Evolutionary conservation across 192 early-diverging fungal species (phyloP), one percentile per base, ranked within the genome.

Genomic region (Backusella sp.): DNA sequence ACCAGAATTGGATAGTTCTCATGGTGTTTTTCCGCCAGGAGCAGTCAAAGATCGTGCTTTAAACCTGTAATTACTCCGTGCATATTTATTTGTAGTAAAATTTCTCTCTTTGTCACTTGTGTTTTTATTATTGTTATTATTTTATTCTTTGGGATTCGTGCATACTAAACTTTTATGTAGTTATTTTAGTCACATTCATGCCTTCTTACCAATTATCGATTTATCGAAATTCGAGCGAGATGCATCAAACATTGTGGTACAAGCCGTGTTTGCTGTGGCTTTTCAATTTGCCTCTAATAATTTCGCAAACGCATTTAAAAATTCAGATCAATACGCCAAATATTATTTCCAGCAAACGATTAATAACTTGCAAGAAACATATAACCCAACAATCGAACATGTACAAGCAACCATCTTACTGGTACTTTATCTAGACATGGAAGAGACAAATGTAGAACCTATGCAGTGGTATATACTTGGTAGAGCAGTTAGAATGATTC

Each of bases 401-500:
- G 67, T 80, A 7, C 79, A 80, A 59, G 75, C 79, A 3, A 49
- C 67, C 8, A 3, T 80, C 0, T 46, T 80, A 36, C 62, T 74
- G 72, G 72, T 66, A 12, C 42, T 80, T 12, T 80, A 77, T 44
- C 59, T 80, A 3, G 79, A 80, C 59, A 36, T 80, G 46, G 79
- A 80, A 3, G 66, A 69, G 11, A 42, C 41, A 30, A 75, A 80
- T 65, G 75, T 68, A 6, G 79, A 80, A 5, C 68, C 70, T 44
- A 23, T 73, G 12, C 79, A 80, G 36, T 80, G 79, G 79, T 76
- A 73, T 46, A 67, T 67, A 68, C 68, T 56, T 5, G 88, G 88
- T 15, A 85, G 77, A 70, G 84, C 86, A 0, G 82, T 79, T 9
- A 76, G 84, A 36, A 89, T 89, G 88, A 83, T 86, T 12, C 88